Evolutionary conservation across 106 monocot species (phyloP).

Genomic region (Ottelia alismoides): DNA sequence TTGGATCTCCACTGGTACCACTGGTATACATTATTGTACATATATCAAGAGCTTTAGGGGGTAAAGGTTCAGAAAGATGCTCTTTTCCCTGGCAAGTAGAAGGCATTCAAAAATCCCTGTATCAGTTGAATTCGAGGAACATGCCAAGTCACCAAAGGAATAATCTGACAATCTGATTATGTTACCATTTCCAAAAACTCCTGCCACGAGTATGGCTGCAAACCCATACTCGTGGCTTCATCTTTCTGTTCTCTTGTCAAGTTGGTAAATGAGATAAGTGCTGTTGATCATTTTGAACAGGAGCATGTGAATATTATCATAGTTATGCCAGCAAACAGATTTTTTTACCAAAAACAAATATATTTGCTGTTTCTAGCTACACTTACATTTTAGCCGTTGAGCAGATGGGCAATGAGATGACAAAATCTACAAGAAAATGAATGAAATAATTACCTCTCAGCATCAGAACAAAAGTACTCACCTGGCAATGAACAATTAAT

Average conservation of each 20-base stretch:
- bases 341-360: not conserved
- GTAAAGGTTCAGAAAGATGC: slow-evolving; percentile 29
- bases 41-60: slow-evolving; percentile 55
- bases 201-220: slow-evolving; percentile 69
- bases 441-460: too few relatives aligned
- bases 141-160: too few relatives aligned
- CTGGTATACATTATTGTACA: slow-evolving; percentile 98
- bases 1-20: slow-evolving; percentile 85
- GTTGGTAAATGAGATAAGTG: slow-evolving; percentile 46
- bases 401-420: slow-evolving; percentile 28
- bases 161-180: too few relatives aligned
- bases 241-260: slow-evolving; percentile 30
- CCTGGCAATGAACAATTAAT: too few relatives aligned
- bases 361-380: not conserved
- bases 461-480: not conserved
- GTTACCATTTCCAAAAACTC: slow-evolving; percentile 60
- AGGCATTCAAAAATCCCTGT: too few relatives aligned
- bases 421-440: slow-evolving; percentile 49
- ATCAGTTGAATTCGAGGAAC: too few relatives aligned
- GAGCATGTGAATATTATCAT: too few relatives aligned
- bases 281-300: slow-evolving; percentile 22
- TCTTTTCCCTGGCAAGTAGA: slow-evolving; percentile 40
- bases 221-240: slow-evolving; percentile 23
- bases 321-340: too few relatives aligned
- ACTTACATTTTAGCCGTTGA: slow-evolving; percentile 45